These are phyloP conservation scores for Suillus subaureus DNA, from an alignment of 768 basidiomycete genomes.

Conservation along the genomic window DNA sequence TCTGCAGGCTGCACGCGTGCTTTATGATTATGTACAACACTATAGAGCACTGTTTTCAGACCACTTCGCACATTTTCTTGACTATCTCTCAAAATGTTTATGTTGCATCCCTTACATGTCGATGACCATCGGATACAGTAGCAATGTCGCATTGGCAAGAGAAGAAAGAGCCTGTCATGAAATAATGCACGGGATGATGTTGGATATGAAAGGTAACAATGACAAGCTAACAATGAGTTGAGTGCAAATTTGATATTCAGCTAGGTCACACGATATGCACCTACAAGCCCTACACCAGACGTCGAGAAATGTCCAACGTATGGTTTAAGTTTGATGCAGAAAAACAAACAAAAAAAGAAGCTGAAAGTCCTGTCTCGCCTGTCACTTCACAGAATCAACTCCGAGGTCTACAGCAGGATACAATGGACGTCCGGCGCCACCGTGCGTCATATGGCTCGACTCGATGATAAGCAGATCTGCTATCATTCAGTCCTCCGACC, in stretches of 20 bases:
- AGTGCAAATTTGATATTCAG: not conserved
- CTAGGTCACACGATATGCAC: not conserved
- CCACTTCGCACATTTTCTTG: not conserved
- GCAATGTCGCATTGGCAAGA: not conserved
- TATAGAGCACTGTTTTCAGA: too few species aligned
- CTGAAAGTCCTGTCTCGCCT: not conserved
- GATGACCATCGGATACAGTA: not conserved
- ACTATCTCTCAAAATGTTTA: not conserved
- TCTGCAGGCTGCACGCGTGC: not conserved
- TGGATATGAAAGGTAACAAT: not conserved
- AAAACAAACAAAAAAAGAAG: not conserved
- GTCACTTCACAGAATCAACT: not conserved
- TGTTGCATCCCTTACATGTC: not conserved
- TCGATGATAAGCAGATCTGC: too few species aligned
- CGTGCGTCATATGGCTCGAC: not conserved
- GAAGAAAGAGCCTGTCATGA: not conserved
- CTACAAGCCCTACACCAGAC: too few species aligned
- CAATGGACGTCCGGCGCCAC: not conserved
- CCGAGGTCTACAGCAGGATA: too few species aligned
- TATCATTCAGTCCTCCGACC: constrained; percentile 15
- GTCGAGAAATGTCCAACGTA: not conserved
- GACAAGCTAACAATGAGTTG: too few species aligned
- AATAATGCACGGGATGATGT: not conserved
- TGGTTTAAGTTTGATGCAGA: not conserved
- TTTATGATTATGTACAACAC: not conserved